Evolutionary conservation across 441 rosid genomes (phyloP), one percentile per base, ranked within the genome.

Genomic region (Brassica balearica): DNA sequence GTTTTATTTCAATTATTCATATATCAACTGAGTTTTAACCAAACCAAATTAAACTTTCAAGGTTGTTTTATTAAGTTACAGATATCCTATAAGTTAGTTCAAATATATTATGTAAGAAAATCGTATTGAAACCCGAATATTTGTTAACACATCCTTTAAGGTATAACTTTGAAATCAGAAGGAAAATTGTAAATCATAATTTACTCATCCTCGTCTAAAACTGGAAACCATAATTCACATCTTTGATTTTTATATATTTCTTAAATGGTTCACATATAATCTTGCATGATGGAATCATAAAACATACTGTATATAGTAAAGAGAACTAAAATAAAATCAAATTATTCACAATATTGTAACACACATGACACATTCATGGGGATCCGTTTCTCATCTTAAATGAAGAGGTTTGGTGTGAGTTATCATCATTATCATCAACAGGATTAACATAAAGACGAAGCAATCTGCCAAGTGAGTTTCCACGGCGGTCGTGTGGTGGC

Each of bases 401-500:
- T 53, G 77, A 78, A 7, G 75, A 69, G 5, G 41, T 19, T 27
- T 65, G 71, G 66, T 63, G 70, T 36, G 70, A 23, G 23, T 48
- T 14, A 17, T 23, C 14, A 73, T 36, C 36, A 51, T 62, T 48
- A 55, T 25, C 25, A 63, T 74, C 75, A 56, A 64, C 15, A 32
- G 76, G 82, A 58, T 65, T 70, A 69, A 58, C 79, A 65, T 75
- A 80, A 43, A 74, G 64, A 59, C 76, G 73, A 46, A 80, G 82
- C 73, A 80, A 65, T 22, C 32, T 80, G 23, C 79, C 79, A 10
- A 80, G 79, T 20, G 82, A 32, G 41, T 66, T 75, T 15, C 83
- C 80, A 72, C 83, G 80, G 32, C 77, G 80, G 61, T 61, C 61
- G 1, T 76, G 70, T 48, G 83, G 74, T 65, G 83, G 80, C 1